Conservation (phyloP, 495 filamentous ascomycete genomes). For the Trichoderma asperelloides region DNA sequence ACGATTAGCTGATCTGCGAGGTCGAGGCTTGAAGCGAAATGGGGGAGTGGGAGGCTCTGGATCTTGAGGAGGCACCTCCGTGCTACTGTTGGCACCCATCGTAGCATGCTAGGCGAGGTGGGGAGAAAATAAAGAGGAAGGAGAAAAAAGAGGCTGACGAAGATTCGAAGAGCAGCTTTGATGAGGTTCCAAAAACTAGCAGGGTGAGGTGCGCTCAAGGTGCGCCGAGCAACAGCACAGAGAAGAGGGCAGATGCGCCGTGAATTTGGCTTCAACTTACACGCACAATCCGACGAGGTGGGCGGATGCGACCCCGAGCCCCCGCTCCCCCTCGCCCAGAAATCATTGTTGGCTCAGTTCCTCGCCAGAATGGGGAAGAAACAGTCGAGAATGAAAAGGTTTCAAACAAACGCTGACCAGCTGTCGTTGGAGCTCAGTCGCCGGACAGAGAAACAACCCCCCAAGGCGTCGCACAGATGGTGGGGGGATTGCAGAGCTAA, state of each 20-base stretch:
- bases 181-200: background rate
- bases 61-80: background rate
- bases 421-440: conserved; percentile 1
- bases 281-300: conserved; percentile 10
- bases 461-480: background rate
- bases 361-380: background rate
- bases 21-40: background rate
- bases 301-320: conserved; percentile 9
- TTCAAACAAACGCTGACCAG: background rate
- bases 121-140: background rate
- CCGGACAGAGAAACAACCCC: background rate
- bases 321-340: conserved; percentile 11
- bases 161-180: too few species aligned
- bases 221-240: background rate
- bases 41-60: background rate
- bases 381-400: background rate
- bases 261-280: conserved; percentile 7
- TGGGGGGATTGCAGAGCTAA: background rate
- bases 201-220: background rate
- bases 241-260: background rate
- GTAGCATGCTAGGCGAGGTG: background rate
- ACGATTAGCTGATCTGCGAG: background rate
- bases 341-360: conserved; percentile 9
- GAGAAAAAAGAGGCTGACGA: background rate
- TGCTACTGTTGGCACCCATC: background rate